Percentiles rank a stretch among this genome's conserved stretches.
Conservation (phyloP, 306 rosid species). For the cucumber (Cucumis sativus) region DNA sequence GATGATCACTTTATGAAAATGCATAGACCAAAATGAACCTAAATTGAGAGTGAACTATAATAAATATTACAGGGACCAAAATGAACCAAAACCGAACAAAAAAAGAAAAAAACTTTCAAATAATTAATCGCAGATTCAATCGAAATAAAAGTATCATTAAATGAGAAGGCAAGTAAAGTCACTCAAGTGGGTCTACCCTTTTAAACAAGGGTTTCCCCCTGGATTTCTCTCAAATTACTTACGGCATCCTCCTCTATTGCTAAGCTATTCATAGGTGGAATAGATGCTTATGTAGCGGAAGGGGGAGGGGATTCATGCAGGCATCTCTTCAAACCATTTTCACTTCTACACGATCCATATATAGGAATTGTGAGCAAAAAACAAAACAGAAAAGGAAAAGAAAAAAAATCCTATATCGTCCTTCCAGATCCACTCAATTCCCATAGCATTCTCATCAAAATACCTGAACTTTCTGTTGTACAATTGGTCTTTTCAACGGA, state of each 20-base stretch:
- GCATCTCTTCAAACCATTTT: background rate
- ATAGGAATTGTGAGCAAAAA: background rate
- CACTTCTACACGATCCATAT: background rate
- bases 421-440: conserved; percentile 3
- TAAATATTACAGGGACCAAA: no score
- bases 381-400: background rate
- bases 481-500: background rate
- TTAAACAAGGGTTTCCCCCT: background rate
- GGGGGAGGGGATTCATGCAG: background rate
- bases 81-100: no score
- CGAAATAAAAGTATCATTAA: background rate
- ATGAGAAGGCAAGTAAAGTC: background rate
- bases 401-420: background rate
- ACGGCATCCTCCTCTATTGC: background rate
- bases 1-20: no score
- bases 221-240: background rate
- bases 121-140: background rate
- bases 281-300: background rate
- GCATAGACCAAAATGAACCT: no score
- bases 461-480: background rate
- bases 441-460: background rate
- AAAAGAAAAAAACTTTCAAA: background rate
- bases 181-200: background rate
- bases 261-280: background rate
- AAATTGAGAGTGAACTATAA: no score